Evolutionary conservation across 805 yeast species (phyloP), one percentile per base, ranked within the genome.

Genomic region (Sungouiella thailandica): DNA sequence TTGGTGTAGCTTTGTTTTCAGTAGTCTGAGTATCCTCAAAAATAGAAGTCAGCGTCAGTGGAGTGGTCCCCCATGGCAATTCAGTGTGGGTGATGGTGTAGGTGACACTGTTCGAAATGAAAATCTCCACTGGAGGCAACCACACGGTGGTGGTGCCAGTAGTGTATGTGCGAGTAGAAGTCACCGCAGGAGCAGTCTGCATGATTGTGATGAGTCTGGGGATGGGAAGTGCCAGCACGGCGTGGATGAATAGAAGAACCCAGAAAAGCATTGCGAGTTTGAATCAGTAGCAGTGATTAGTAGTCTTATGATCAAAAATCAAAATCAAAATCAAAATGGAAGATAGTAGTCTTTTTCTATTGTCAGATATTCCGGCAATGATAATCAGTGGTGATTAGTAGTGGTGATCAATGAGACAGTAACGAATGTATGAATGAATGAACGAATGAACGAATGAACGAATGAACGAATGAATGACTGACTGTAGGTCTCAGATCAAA

Each of bases 181-280:
- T 73, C 23, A 74, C 73, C 3, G 80, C 67, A 7, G 55, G 60
- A 12, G 83, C 82, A 13, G 81, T 75, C 47, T 74, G 78, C 24
- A 58, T 56, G 50, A 80, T 62, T 13, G 83, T 76, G 35, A 76
- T 60, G 17, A 72, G 38, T 30, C 56, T 55, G 34, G 68, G 66
- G 12, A 66, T 31, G 3, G 72, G 72, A 11, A 57, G 52, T 13
- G 68, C 64, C 5, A 42, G 17, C 5, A 51, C 47, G 14, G 50
- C 37, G 17, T 53, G 55, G 9, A 53, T 20, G 7, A 49, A 32
- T 24, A 52, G 37, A 25, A 19, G 22, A n/a, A n/a, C n/a, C n/a
- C n/a, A 44, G 24, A 8, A 47, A 28, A 19, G 37, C 25, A 24
- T 26, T 17, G n/a, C n/a, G n/a, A n/a, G n/a, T n/a, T n/a, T n/a